Evolutionary conservation across 2,329 filamentous ascomycete genomes (phyloP).

Genomic region (Tympanopsis confertula): DNA sequence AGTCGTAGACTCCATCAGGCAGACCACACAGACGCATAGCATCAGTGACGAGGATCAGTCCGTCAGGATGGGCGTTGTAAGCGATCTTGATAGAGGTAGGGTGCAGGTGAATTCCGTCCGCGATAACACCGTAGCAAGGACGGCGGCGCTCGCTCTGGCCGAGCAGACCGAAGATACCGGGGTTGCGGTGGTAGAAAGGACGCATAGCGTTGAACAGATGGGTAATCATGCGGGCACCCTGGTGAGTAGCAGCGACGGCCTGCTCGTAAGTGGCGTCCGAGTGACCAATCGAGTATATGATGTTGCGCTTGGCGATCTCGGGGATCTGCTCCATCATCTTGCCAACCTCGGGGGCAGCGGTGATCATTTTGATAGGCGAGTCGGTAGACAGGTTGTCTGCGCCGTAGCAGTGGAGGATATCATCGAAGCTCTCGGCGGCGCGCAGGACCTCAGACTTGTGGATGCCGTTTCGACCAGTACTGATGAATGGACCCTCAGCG

Average conservation of each 20-base stretch:
- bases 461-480: slow-evolving; percentile 71
- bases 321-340: slow-evolving; percentile 59
- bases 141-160: slow-evolving; percentile 51
- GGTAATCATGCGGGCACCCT: slow-evolving; percentile 79
- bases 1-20: slow-evolving; percentile 73
- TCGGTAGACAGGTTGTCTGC: slow-evolving; percentile 44
- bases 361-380: slow-evolving; percentile 63
- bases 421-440: slow-evolving; percentile 47
- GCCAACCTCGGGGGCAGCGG: slow-evolving; percentile 72
- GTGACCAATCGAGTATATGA: slow-evolving; percentile 74
- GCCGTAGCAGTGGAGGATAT: slow-evolving; percentile 65
- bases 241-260: slow-evolving; percentile 57
- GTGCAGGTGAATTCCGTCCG: slow-evolving; percentile 82
- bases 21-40: slow-evolving; percentile 81
- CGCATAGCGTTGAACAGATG: slow-evolving; percentile 93
- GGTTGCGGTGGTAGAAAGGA: slow-evolving; percentile 80
- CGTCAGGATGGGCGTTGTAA: slow-evolving; percentile 72
- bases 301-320: slow-evolving; percentile 49
- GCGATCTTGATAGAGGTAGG: slow-evolving; percentile 82
- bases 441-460: slow-evolving; percentile 67
- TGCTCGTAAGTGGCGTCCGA: slow-evolving; percentile 80
- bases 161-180: slow-evolving; percentile 77
- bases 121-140: slow-evolving; percentile 80
- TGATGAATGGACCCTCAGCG: slow-evolving; percentile 82
- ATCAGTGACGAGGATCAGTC: slow-evolving; percentile 82